A percentile compares a stretch with the other conserved stretches of the same genome.
Evolutionary conservation across 2,329 filamentous ascomycete genomes (phyloP).

Genomic region (Emergomyces africanus): DNA sequence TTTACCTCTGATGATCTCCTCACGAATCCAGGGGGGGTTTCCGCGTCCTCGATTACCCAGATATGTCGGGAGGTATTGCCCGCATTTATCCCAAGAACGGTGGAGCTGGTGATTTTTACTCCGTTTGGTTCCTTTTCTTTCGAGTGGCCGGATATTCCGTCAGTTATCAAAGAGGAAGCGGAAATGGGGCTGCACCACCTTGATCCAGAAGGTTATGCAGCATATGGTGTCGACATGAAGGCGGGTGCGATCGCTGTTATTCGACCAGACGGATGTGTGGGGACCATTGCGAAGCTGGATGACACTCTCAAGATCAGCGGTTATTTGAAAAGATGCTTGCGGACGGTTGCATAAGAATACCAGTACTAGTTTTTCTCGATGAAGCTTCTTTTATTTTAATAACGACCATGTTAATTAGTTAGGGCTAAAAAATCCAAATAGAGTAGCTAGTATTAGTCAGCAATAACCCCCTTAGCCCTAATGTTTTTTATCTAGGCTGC

Average conservation of each 20-base stretch:
- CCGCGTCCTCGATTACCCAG: background rate
- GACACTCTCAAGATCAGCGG: conserved; percentile 14
- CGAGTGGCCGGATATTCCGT: background rate
- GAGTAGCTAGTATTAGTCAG: too few relatives aligned
- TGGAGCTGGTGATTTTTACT: background rate
- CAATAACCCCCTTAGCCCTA: too few relatives aligned
- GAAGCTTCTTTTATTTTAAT: background rate
- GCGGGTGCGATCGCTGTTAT: conserved; percentile 21
- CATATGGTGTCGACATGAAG: background rate
- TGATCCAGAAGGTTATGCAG: background rate
- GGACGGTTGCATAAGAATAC: background rate
- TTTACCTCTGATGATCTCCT: background rate
- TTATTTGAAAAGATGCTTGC: conserved; percentile 12
- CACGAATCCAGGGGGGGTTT: background rate
- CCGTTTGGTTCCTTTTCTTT: background rate
- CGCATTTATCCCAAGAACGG: background rate
- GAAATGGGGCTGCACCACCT: conserved; percentile 1
- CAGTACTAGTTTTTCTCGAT: too few relatives aligned
- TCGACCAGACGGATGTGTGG: conserved; percentile 26
- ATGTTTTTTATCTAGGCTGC: too few relatives aligned
- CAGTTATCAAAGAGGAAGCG: background rate
- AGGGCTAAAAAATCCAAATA: too few relatives aligned
- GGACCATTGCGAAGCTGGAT: conserved; percentile 13
- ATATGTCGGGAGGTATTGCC: background rate
- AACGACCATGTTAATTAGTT: too few relatives aligned